Base-by-base conservation (phyloP, 2,329 filamentous ascomycete genomes). In the Macroventuria anomochaeta region DNA sequence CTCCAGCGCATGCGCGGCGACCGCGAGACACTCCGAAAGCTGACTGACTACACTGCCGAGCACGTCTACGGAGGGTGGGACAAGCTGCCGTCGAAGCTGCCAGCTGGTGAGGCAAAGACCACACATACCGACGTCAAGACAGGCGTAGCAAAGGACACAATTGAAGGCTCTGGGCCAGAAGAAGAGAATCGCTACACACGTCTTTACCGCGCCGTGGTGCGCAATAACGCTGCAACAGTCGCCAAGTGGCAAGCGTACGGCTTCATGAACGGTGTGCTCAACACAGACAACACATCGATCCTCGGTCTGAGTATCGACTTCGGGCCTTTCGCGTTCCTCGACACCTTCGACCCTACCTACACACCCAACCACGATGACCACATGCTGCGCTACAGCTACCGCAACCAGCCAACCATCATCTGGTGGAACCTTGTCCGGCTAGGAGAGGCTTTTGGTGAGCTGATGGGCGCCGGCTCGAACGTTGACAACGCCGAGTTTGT, bases 181-280 rank as follows among this genome's bases (percentile, higher is more conserved):
- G 85, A 88, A 53, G 89, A 97, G 70, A 99, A 99, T 71, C 85
- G 93, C 26, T 99, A 95, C 72, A 82, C 89, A 0, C 84, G 93
- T 13, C 79, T 99, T 1, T 99, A 96, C 74, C 87, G 95, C 29
- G 92, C 96, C 68, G 87, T 99, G 50, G 87, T 87, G 3, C 86
- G 91, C 34, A 85, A 90, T 26, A 99, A 97, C 70, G 95, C 95
- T 1, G 81, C 83, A 53, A 96, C 90, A 0, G 93, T 97, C 2
- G 95, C 95, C 10, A 85, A 88, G 62, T 97, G 95, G 93, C 96
- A 99, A 78, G 92, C 91, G 0, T 97, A 97, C 69, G 95, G 91
- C n/a, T 99, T 99, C 78, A 97, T 96, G 83, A 99, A 99, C 68
- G 95, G 95, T 38, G 95, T 99, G 3, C 80, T 99, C 53, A 99